Evolutionary conservation across 1,139 yeast genomes (phyloP), one percentile per base, ranked within the genome.

Genomic region (Hyphopichia burtonii): DNA sequence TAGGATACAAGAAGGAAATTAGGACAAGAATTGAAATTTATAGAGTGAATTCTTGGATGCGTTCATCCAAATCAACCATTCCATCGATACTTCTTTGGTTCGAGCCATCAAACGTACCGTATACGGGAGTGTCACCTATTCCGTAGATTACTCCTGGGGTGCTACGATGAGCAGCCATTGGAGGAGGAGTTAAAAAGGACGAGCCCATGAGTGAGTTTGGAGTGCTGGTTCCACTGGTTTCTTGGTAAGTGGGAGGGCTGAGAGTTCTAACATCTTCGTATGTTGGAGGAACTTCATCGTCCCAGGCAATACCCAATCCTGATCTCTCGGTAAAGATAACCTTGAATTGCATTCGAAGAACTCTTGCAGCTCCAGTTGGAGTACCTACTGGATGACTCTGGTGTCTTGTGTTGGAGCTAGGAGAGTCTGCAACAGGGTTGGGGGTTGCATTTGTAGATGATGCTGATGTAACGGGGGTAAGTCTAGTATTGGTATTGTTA

Each of bases 261-360:
- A 87, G 70, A 0, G 94, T 80, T 27, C 82, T 71, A 16, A 91
- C 91, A 54, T 89, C 93, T 41, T 81, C 89, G 56, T 94, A 93
- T 18, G 89, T 87, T 1, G 99, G 99, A 1, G 99, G 99, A 16
- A 93, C 98, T 62, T 93, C 99, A 58, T 91, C 98, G 63, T 93
- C 98, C 99, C 99, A 93, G 0, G 98, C 87, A 30, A 93, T 88
- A 4, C 99, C 99, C 38, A 93, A 72, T 0, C 99, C 99, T 0
- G 96, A 85, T 44, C 98, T 73, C 59, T 91, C 98, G 1, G 96
- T 87, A 22, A 93, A 64, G 10, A 74, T 73, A 15, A 93, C 56
- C 51, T 86, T 85, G 63, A 93, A 93, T 61, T 91, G 97, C 98
- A 93, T 93, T 51, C 99, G 70, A 45, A 93, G 68, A 1, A 94